Base-by-base conservation (phyloP, 441 rosid genomes). In the Manihot esculenta region DNA sequence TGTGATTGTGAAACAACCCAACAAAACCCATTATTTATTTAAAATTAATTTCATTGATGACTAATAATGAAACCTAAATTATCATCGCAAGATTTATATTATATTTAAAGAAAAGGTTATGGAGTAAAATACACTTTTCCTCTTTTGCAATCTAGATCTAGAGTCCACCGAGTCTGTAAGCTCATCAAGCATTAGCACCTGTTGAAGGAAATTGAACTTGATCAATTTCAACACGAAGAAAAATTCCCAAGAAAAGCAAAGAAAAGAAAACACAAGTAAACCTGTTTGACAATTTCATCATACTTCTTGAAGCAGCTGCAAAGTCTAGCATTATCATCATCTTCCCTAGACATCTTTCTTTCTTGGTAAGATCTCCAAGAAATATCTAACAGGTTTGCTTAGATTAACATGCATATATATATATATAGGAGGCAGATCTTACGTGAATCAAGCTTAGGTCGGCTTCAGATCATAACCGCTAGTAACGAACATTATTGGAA, bases 221-320 rank as follows among this genome's bases (percentile, higher is more conserved):
- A 8, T 59, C 23, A 59, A 12, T 13, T 17, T 30, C 17, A 10
- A 23, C 6, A 55, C 5, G 24, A 2, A 24, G 3, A 55, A 55
- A 23, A 55, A 24, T 55, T 10, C 10, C 26, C n/a, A 10, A 21
- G n/a, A 10, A 1, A 54, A 54, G 2, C 21, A 53, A 45, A 7
- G 9, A 44, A 24, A 42, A 41, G 14, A 7, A 33, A 6, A 24
- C 8, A 12, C 0, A 26, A 30, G 1, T 3, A 0, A 17, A n/a
- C 68, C 61, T 61, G 68, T 62, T 71, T 71, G 8, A 62, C 68
- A 62, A 71, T 71, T 10, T 62, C 66, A 23, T 71, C 67, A 50
- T 71, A 71, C 67, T 62, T 71, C 38, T 62, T 60, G 73, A 49
- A 62, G 53, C 68, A 35, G 7, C 23, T 50, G 26, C 10, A 18